Evolutionary conservation across 139 green algal species (phyloP), one percentile per base, ranked within the genome.

Genomic region (Dunaliella sp.): DNA sequence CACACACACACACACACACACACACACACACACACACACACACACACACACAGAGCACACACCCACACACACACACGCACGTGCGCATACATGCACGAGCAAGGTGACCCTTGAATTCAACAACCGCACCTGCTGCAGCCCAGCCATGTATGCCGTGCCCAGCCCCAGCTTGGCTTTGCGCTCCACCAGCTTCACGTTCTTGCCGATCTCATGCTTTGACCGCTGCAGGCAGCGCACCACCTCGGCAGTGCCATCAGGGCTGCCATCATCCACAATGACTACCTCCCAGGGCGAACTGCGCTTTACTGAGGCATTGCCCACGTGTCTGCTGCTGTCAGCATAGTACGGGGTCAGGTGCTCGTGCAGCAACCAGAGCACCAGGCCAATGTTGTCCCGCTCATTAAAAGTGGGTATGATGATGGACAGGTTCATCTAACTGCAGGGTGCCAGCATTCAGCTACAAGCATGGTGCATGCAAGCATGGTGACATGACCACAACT

Each of bases 401-500:
- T 99, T 99, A 92, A 98, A 99, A 1, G 97, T 99, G 0, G 97
- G 97, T 28, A 99, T 88, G 77, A 99, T 93, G 25, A 99, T 95
- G 16, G 92, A 96, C 3, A 81, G 77, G n/a, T 79, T n/a, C n/a
- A n/a, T n/a, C n/a, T n/a, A n/a, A n/a, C n/a, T n/a, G n/a, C n/a
- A n/a, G n/a, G n/a, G n/a, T n/a, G n/a, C n/a, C n/a, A n/a, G n/a
- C n/a, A n/a, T n/a, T n/a, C n/a, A n/a, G n/a, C n/a, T n/a, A n/a
- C n/a, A n/a, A n/a, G n/a, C n/a, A n/a, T n/a, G n/a, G n/a, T n/a
- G n/a, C n/a, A n/a, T n/a, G n/a, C n/a, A n/a, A n/a, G n/a, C n/a
- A n/a, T n/a, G n/a, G n/a, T n/a, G n/a, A n/a, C n/a, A n/a, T n/a
- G n/a, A n/a, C n/a, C n/a, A n/a, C n/a, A n/a, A n/a, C n/a, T n/a